These are phyloP conservation scores for Leavenworthia alabamica DNA, from an alignment of 345 rosid genomes.

Conservation along the genomic window DNA sequence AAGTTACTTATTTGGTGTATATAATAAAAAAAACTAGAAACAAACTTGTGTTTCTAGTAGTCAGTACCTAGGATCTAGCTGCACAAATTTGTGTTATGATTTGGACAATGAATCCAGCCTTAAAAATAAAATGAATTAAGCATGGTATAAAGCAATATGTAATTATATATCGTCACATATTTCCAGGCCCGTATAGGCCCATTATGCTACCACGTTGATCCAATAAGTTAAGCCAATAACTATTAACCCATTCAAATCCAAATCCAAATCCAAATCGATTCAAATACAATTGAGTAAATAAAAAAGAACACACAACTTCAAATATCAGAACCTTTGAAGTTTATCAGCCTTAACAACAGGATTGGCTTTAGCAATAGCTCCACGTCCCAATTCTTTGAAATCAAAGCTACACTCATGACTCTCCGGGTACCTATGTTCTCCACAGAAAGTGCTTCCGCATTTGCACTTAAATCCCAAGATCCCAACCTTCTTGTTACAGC, in stretches of 20 bases:
- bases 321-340: slow-evolving; percentile 29
- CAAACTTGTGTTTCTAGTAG: background rate
- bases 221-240: background rate
- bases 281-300: background rate
- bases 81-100: background rate
- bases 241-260: background rate
- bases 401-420: slow-evolving; percentile 31
- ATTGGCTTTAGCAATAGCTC: slow-evolving; percentile 28
- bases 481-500: slow-evolving; percentile 36
- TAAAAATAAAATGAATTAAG: background rate
- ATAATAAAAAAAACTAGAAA: background rate
- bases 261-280: slow-evolving; percentile 7
- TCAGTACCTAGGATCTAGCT: background rate
- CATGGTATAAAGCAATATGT: background rate
- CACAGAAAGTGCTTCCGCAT: slow-evolving; percentile 33
- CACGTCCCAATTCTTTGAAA: slow-evolving; percentile 30
- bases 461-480: slow-evolving; percentile 33
- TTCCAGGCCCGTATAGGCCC: background rate
- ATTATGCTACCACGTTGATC: background rate
- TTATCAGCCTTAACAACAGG: slow-evolving; percentile 35
- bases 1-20: background rate
- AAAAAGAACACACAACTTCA: background rate
- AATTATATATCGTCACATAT: background rate
- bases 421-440: slow-evolving; percentile 34
- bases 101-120: background rate